phyloP scores from a whole-genome alignment of 75 land plant species.

The Chamaecyparis obtusa region DNA sequence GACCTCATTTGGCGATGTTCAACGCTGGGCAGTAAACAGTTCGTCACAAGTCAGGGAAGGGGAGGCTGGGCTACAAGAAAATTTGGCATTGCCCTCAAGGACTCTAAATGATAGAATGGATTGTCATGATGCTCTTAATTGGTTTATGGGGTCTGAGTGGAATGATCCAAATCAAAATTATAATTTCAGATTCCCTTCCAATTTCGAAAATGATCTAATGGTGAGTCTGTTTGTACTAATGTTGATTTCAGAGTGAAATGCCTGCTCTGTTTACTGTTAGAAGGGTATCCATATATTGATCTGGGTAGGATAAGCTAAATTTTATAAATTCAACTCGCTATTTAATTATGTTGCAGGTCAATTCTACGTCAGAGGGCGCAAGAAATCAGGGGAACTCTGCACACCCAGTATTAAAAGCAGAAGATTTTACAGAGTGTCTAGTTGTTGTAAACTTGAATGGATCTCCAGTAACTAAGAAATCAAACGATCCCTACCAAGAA shows the following conservation, averaged over 20 bases:
- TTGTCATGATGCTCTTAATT: neutral
- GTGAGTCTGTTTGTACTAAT: neutral
- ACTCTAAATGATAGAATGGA: neutral
- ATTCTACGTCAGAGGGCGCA: neutral
- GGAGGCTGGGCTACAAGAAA: neutral
- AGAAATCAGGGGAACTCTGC: neutral
- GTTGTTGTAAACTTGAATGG: neutral
- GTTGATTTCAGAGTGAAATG: neutral
- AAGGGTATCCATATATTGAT: neutral
- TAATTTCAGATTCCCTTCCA: neutral
- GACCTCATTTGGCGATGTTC: neutral
- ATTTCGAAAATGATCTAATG: neutral
- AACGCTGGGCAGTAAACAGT: neutral
- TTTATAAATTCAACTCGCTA: neutral
- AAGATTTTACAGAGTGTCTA: neutral
- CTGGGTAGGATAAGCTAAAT: neutral
- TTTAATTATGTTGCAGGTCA: neutral
- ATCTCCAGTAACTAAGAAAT: neutral
- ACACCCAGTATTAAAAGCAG: neutral
- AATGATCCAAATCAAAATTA: neutral
- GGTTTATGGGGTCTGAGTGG: neutral
- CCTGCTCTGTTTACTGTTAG: neutral
- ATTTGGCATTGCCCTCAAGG: neutral
- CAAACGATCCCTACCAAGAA: neutral
- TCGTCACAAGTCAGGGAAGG: neutral